A percentile compares a stretch with the other conserved stretches of the same genome.
Evolutionary conservation across 2,329 filamentous ascomycete genomes (phyloP).

Genomic region (Aspergillus sp.): DNA sequence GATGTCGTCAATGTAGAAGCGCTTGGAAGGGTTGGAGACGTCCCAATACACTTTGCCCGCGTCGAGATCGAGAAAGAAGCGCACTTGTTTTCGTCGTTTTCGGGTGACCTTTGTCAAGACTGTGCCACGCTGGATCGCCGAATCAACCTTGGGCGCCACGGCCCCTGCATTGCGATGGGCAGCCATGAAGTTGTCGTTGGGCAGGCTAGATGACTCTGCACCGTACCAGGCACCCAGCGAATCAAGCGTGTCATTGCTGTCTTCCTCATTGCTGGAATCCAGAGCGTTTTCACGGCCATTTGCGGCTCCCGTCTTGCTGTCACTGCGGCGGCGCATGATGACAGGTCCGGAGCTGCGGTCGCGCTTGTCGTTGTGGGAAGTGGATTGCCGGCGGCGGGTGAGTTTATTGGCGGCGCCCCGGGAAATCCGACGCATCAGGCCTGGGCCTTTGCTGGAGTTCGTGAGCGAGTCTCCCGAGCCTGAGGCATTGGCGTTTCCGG

Average conservation of each 20-base stretch:
- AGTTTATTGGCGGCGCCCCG: conserved; percentile 72
- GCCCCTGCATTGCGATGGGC: conserved; percentile 36
- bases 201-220: conserved; percentile 39
- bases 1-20: conserved; percentile 92
- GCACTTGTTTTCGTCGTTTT: conserved; percentile 71
- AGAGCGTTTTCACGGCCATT: conserved; percentile 48
- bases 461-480: conserved; percentile 62
- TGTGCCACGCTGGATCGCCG: conserved; percentile 75
- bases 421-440: conserved; percentile 80
- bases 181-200: conserved; percentile 35
- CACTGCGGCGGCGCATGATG: conserved; percentile 81
- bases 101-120: conserved; percentile 79
- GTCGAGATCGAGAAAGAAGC: conserved; percentile 76
- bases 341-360: conserved; percentile 88
- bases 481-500: conserved; percentile 41
- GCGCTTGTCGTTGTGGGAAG: conserved; percentile 71
- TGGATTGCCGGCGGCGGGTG: conserved; percentile 72
- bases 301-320: conserved; percentile 74
- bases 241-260: conserved; percentile 48
- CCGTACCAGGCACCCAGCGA: conserved; percentile 41
- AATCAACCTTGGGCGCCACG: conserved; percentile 69
- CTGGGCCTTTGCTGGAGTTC: conserved; percentile 55
- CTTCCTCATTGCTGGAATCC: conserved; percentile 40
- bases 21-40: conserved; percentile 72
- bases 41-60: conserved; percentile 89